phyloP scores from a whole-genome alignment of 768 basidiomycete genomes.

The Dendrothele bispora region DNA sequence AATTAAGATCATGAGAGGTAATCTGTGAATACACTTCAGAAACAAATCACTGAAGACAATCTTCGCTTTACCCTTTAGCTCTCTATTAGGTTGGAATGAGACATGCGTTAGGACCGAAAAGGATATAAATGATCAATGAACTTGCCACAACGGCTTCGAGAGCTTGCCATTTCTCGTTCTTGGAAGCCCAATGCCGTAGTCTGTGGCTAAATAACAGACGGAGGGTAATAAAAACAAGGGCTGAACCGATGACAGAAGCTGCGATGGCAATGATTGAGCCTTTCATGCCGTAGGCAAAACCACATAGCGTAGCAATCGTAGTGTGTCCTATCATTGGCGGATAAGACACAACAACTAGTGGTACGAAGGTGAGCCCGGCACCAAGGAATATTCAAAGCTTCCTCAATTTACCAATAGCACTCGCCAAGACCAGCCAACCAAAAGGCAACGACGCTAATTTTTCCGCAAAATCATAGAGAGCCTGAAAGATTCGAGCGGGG shows the following conservation, averaged over 20 bases:
- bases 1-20: conserved; percentile 81
- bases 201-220: conserved; percentile 56
- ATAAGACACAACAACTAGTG: conserved; percentile 49
- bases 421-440: conserved; percentile 61
- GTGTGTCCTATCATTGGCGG: conserved; percentile 70
- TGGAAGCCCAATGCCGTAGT: conserved; percentile 57
- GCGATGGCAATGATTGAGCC: conserved; percentile 68
- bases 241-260: conserved; percentile 65
- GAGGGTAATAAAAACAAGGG: conserved; percentile 58
- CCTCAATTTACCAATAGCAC: conserved; percentile 48
- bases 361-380: conserved; percentile 1
- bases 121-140: conserved; percentile 4
- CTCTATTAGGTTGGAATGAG: too few relatives aligned
- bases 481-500: conserved; percentile 68
- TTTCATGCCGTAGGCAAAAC: conserved; percentile 81
- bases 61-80: conserved; percentile 52
- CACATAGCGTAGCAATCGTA: conserved; percentile 65
- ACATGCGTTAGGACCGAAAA: conserved; percentile 4
- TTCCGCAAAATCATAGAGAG: conserved; percentile 66
- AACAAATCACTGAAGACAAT: neutral
- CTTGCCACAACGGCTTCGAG: conserved; percentile 74
- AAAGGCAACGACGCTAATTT: conserved; percentile 55
- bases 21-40: conserved; percentile 7
- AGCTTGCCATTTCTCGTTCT: conserved; percentile 75
- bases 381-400: too few relatives aligned